Evolutionary conservation across 2,329 filamentous ascomycete genomes (phyloP).

Genomic region (Claviceps quebecensis): DNA sequence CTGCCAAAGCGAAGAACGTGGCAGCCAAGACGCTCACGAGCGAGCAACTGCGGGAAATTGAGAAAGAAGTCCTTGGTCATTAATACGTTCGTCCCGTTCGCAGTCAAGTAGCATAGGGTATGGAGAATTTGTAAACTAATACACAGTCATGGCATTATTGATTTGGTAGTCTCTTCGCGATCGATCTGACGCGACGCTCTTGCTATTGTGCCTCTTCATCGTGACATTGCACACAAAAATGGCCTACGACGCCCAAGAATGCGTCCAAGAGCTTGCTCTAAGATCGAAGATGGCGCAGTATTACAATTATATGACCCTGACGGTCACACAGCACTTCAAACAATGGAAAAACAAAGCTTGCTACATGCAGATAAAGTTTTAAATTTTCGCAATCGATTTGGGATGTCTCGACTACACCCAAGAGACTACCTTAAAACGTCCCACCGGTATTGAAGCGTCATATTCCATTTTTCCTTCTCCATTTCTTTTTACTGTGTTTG

Average conservation of each 20-base stretch:
- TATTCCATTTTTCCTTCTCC: neutral
- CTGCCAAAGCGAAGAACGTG: conserved; percentile 27
- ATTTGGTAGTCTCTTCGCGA: neutral
- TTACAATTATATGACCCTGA: too few relatives aligned
- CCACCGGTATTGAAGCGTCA: neutral
- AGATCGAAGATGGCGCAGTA: too few relatives aligned
- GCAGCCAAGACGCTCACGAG: conserved; percentile 23
- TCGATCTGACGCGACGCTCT: neutral
- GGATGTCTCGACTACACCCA: neutral
- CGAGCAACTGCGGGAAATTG: conserved; percentile 27
- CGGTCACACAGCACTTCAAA: neutral
- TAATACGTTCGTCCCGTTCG: conserved; percentile 10
- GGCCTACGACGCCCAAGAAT: too few relatives aligned
- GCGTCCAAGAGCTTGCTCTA: too few relatives aligned
- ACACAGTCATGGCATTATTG: neutral
- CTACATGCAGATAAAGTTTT: neutral
- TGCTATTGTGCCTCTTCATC: neutral
- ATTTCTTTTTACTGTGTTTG: neutral
- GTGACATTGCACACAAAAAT: neutral
- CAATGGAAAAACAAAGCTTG: neutral
- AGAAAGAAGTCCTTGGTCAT: conserved; percentile 30
- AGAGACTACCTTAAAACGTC: neutral
- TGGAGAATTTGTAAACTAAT: neutral
- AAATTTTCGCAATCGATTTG: neutral
- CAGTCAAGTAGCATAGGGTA: neutral